These are phyloP conservation scores for Cercophora newfieldiana DNA, from an alignment of 495 filamentous ascomycete species.

Conservation along the genomic window DNA sequence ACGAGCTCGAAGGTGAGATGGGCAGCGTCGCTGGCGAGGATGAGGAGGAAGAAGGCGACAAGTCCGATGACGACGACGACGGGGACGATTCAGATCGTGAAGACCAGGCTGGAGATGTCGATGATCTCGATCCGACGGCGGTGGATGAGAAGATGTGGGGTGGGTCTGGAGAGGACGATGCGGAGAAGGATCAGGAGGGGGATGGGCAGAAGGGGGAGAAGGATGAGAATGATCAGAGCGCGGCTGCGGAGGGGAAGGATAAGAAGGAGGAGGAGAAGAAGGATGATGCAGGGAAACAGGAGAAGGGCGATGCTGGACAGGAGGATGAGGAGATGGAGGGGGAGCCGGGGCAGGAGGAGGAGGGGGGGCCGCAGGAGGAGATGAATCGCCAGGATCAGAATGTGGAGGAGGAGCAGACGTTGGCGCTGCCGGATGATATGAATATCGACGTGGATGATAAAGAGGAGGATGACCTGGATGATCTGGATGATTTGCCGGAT, in stretches of 20 bases:
- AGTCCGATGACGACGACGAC: constrained; percentile 53
- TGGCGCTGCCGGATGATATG: constrained; percentile 70
- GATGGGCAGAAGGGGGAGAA: constrained; percentile 67
- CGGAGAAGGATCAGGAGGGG: constrained; percentile 81
- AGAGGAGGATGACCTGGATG: constrained; percentile 47
- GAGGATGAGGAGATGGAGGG: constrained; percentile 63
- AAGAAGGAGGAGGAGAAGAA: constrained; percentile 56
- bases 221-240: constrained; percentile 62
- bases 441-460: constrained; percentile 64
- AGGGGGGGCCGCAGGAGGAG: constrained; percentile 68
- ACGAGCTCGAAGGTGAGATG: constrained; percentile 79
- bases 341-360: constrained; percentile 70
- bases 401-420: constrained; percentile 59
- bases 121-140: constrained; percentile 81
- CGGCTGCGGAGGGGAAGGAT: constrained; percentile 54
- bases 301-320: constrained; percentile 57
- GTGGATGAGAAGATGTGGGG: constrained; percentile 99
- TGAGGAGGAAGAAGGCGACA: constrained; percentile 54
- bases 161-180: constrained; percentile 69
- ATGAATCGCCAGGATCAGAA: constrained; percentile 64
- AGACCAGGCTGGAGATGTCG: constrained; percentile 84
- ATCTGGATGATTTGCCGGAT: constrained; percentile 58
- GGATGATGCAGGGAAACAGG: constrained; percentile 56
- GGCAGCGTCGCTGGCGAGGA: constrained; percentile 63
- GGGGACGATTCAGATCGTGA: constrained; percentile 61